Percentiles rank a stretch among this genome's conserved stretches.
These are phyloP conservation scores for Medicago arabica DNA, from an alignment of 306 rosid genomes.

Conservation along the genomic window DNA sequence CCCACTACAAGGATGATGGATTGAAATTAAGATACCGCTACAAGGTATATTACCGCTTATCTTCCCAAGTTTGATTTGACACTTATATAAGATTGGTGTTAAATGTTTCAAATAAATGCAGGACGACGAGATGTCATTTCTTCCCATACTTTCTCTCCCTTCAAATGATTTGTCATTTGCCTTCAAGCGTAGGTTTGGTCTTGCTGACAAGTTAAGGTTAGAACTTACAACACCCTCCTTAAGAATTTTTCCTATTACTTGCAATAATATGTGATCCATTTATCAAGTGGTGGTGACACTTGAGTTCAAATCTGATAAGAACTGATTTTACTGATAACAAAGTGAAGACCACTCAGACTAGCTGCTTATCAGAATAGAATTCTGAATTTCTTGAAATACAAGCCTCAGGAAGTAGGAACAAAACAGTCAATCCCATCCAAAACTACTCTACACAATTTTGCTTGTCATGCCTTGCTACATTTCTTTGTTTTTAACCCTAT, in stretches of 20 bases:
- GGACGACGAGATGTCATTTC: constrained; percentile 88
- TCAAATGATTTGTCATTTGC: constrained; percentile 86
- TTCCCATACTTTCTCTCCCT: constrained; percentile 75
- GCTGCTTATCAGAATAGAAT: background rate
- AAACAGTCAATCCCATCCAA: background rate
- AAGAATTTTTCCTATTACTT: constrained; percentile 4
- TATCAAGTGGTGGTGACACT: background rate
- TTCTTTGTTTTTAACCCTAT: no score
- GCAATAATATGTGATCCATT: constrained; percentile 15
- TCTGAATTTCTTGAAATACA: background rate
- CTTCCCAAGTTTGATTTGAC: background rate
- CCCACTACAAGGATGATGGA: constrained; percentile 75
- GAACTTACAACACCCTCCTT: constrained; percentile 35
- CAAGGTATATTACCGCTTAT: constrained; percentile 56
- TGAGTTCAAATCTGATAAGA: background rate
- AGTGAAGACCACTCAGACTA: background rate
- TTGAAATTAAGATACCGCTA: constrained; percentile 71
- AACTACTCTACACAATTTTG: background rate
- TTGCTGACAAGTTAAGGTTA: constrained; percentile 87
- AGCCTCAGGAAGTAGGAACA: background rate
- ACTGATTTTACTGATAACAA: no score
- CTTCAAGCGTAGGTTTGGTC: constrained; percentile 82
- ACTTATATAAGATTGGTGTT: constrained; percentile 3
- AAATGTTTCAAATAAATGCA: constrained; percentile 51
- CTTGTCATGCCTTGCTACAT: background rate